Percentiles rank a stretch among this genome's conserved stretches.
Conservation (phyloP, 2,329 filamentous ascomycete species). For the Epichloe scottii region DNA sequence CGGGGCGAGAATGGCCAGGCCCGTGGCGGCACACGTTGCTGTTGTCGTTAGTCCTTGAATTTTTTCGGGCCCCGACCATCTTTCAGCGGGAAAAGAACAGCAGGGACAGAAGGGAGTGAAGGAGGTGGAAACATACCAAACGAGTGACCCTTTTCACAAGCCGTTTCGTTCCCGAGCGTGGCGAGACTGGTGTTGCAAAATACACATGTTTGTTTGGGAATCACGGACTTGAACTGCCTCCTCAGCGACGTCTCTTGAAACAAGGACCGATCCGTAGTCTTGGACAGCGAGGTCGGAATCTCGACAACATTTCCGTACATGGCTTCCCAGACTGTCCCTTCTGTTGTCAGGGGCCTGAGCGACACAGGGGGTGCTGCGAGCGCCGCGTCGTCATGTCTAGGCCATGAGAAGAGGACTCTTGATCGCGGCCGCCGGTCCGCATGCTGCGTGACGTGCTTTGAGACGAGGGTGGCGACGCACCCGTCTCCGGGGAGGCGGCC, state of each 20-base stretch:
- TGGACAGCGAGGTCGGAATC: conserved; percentile 27
- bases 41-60: not conserved
- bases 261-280: conserved; percentile 8
- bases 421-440: conserved; percentile 29
- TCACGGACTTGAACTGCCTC: conserved; percentile 25
- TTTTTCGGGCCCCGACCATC: no score
- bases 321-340: conserved; percentile 43
- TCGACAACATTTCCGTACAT: conserved; percentile 42
- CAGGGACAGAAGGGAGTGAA: not conserved
- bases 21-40: conserved; percentile 42
- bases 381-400: conserved; percentile 6
- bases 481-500: conserved; percentile 36
- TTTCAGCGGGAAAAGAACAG: not conserved
- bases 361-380: not conserved
- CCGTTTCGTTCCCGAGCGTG: conserved; percentile 21
- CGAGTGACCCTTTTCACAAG: conserved; percentile 26
- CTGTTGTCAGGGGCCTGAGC: conserved; percentile 31
- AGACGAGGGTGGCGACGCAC: conserved; percentile 37
- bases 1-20: conserved; percentile 40
- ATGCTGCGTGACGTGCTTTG: conserved; percentile 34
- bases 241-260: conserved; percentile 16
- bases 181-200: conserved; percentile 30
- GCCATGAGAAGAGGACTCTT: conserved; percentile 26
- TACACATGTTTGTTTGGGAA: conserved; percentile 28
- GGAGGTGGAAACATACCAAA: conserved; percentile 22